Conservation (phyloP, 2,329 filamentous ascomycete species). For the Talaromyces rugulosus region DNA sequence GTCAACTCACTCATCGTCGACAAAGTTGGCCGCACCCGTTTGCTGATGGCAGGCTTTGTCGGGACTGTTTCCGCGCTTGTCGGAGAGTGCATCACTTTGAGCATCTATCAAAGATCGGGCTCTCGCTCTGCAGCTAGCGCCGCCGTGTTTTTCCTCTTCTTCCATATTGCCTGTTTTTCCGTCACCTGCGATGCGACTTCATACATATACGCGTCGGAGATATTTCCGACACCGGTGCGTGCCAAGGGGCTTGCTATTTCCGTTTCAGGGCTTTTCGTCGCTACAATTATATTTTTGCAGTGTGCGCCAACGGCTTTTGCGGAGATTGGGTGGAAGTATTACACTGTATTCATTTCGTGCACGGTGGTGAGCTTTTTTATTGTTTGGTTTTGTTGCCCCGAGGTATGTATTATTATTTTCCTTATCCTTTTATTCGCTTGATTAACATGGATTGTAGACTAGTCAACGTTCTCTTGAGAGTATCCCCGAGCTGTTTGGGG, state of each 20-base stretch:
- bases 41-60: conserved; percentile 9
- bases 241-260: conserved; percentile 16
- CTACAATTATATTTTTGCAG: conserved; percentile 15
- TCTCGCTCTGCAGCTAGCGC: neutral
- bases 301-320: conserved; percentile 17
- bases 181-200: conserved; percentile 16
- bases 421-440: neutral
- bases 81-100: conserved; percentile 9
- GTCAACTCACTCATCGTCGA: conserved; percentile 14
- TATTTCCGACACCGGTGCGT: conserved; percentile 19
- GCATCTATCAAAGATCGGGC: conserved; percentile 7
- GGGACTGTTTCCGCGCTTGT: conserved; percentile 2
- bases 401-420: neutral
- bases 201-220: conserved; percentile 18
- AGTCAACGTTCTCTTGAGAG: conserved; percentile 4
- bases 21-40: conserved; percentile 8
- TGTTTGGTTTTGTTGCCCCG: conserved; percentile 4
- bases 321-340: conserved; percentile 6
- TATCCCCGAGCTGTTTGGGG: conserved; percentile 1
- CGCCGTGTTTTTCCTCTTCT: conserved; percentile 10
- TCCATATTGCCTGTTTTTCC: conserved; percentile 11
- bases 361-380: neutral
- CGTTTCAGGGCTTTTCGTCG: conserved; percentile 14
- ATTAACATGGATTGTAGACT: neutral
- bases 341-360: conserved; percentile 5